Evolutionary conservation across 1,284 basidiomycete genomes (phyloP).

Genomic region (Mrakiaceae sp.): DNA sequence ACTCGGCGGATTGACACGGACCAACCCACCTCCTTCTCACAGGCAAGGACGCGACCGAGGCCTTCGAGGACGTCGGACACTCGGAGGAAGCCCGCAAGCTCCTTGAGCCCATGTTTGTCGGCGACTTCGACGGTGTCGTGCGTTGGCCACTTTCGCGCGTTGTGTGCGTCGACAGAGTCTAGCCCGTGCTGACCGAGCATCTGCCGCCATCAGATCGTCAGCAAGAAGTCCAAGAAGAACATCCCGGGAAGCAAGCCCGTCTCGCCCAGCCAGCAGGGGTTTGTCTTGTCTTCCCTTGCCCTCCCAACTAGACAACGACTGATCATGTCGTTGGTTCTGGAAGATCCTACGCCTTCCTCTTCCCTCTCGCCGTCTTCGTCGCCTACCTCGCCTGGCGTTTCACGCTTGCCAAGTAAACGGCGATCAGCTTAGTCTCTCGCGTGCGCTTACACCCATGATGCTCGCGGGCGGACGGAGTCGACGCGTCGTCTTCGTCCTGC

Average conservation of each 20-base stretch:
- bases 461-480: too few relatives aligned
- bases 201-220: background rate
- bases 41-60: slow-evolving; percentile 77
- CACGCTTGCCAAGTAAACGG: slow-evolving; percentile 27
- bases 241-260: slow-evolving; percentile 18
- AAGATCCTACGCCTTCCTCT: slow-evolving; percentile 24
- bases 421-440: background rate
- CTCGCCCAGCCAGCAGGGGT: slow-evolving; percentile 18
- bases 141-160: slow-evolving; percentile 18
- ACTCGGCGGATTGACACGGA: too few relatives aligned
- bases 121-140: slow-evolving; percentile 58
- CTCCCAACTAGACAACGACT: background rate
- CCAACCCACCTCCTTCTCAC: background rate
- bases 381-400: slow-evolving; percentile 34
- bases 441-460: too few relatives aligned
- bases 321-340: background rate
- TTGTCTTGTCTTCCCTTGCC: background rate
- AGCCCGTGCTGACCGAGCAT: background rate
- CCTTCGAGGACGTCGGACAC: slow-evolving; percentile 98
- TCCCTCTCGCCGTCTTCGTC: slow-evolving; percentile 29
- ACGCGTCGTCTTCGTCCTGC: too few relatives aligned
- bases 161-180: background rate
- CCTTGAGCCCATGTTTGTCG: slow-evolving; percentile 62
- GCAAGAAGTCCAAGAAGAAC: slow-evolving; percentile 12
- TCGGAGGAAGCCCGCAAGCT: slow-evolving; percentile 94